Conservation (phyloP, 495 filamentous ascomycete species). For the Penicillium macrosclerotiorum region DNA sequence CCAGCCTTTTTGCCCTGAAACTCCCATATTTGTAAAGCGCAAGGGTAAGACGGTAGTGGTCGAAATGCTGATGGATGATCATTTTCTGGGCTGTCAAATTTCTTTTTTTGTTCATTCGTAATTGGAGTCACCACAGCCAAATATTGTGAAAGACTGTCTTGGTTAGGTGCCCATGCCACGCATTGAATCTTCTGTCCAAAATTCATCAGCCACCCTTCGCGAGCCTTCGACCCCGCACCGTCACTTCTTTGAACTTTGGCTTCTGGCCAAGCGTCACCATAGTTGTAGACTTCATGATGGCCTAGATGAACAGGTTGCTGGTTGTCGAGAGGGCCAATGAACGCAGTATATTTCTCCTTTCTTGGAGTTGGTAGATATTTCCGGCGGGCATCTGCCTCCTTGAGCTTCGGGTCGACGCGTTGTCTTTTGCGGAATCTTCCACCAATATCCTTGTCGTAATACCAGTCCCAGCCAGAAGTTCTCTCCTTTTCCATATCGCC, state of each 20-base stretch:
- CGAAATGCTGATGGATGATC: slow-evolving; percentile 44
- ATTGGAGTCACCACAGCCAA: slow-evolving; percentile 49
- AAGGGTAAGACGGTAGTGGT: slow-evolving; percentile 44
- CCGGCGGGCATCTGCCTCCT: slow-evolving; percentile 25
- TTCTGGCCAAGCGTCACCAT: slow-evolving; percentile 45
- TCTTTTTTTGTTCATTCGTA: slow-evolving; percentile 32
- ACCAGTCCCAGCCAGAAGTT: slow-evolving; percentile 56
- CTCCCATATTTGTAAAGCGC: slow-evolving; percentile 58
- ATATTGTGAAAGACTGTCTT: slow-evolving; percentile 51
- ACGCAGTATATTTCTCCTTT: slow-evolving; percentile 37
- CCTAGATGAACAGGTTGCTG: slow-evolving; percentile 43
- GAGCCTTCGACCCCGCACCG: slow-evolving; percentile 16
- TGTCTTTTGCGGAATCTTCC: slow-evolving; percentile 40
- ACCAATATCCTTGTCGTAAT: slow-evolving; percentile 39
- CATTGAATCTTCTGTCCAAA: slow-evolving; percentile 51
- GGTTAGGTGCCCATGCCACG: slow-evolving; percentile 58
- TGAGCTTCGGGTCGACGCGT: slow-evolving; percentile 20
- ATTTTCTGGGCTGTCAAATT: slow-evolving; percentile 3
- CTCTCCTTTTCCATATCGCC: slow-evolving; percentile 43
- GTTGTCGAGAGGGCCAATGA: slow-evolving; percentile 50
- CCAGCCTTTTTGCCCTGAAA: slow-evolving; percentile 41
- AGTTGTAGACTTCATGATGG: slow-evolving; percentile 38
- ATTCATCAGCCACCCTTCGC: slow-evolving; percentile 59
- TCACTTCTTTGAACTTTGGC: slow-evolving; percentile 8
- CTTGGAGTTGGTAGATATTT: slow-evolving; percentile 41